phyloP scores from a whole-genome alignment of 805 yeast species.

The Dipodascus albidus region DNA sequence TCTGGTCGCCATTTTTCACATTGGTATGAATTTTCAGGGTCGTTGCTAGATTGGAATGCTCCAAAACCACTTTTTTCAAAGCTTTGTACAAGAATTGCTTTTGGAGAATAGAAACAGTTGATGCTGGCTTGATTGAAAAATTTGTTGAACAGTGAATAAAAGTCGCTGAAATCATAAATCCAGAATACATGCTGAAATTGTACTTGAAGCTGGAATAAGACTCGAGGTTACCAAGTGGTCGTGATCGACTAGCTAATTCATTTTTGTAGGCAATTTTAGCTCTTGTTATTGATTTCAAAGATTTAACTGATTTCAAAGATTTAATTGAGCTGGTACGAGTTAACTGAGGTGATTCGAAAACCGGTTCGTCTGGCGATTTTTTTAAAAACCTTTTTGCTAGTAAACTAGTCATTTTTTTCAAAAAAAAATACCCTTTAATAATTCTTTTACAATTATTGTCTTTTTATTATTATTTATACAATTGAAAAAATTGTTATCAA shows the following conservation, averaged over 20 bases:
- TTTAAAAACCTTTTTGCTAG: neutral
- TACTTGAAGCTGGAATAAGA: neutral
- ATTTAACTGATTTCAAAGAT: neutral
- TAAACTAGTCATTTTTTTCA: neutral
- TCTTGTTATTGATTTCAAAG: neutral
- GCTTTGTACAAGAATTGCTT: neutral
- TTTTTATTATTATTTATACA: too few relatives aligned
- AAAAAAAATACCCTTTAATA: neutral
- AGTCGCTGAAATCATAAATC: neutral
- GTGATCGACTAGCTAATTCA: neutral
- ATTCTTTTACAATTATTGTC: too few relatives aligned
- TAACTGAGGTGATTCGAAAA: neutral
- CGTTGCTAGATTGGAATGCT: neutral
- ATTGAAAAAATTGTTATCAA: too few relatives aligned
- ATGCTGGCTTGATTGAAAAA: neutral
- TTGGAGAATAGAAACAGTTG: neutral
- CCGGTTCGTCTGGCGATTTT: neutral
- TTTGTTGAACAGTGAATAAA: neutral
- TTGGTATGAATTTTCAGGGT: neutral
- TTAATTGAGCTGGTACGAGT: neutral
- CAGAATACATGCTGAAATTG: neutral
- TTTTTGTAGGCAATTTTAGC: too few relatives aligned
- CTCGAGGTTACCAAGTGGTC: neutral
- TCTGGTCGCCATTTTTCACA: neutral
- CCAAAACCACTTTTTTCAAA: neutral